Conservation (phyloP, 176 grass and related monocot genomes). For the Typha latifolia region DNA sequence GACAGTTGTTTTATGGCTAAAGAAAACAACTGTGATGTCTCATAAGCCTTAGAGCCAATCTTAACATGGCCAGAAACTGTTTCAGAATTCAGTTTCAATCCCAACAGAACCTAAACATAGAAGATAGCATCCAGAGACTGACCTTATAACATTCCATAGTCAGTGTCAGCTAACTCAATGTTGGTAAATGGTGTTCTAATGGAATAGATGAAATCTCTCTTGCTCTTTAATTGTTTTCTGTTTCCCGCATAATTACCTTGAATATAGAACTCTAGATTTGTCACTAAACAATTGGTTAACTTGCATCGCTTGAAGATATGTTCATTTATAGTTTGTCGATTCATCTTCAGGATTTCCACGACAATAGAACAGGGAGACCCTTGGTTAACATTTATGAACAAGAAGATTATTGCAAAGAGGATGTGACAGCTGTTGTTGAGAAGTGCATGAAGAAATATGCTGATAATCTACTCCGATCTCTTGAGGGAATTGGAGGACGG, state of each 20-base stretch:
- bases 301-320: not conserved
- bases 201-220: not conserved
- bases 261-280: not conserved
- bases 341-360: slow-evolving; percentile 54
- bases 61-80: no score
- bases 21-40: no score
- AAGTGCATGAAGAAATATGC: slow-evolving; percentile 99
- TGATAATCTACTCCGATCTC: slow-evolving; percentile 62
- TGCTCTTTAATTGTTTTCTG: not conserved
- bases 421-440: slow-evolving; percentile 52
- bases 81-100: no score
- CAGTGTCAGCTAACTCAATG: no score
- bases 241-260: not conserved
- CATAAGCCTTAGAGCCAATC: no score
- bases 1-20: no score
- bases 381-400: slow-evolving; percentile 68
- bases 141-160: no score
- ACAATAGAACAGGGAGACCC: slow-evolving; percentile 47
- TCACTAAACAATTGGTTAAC: not conserved
- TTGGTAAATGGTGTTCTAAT: no score
- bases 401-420: slow-evolving; percentile 50
- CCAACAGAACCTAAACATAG: no score
- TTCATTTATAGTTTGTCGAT: not conserved
- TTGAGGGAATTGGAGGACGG: slow-evolving; percentile 77
- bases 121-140: no score